Base-by-base conservation (phyloP, 1,284 basidiomycete genomes). In the Xerocomus amazonicus region DNA sequence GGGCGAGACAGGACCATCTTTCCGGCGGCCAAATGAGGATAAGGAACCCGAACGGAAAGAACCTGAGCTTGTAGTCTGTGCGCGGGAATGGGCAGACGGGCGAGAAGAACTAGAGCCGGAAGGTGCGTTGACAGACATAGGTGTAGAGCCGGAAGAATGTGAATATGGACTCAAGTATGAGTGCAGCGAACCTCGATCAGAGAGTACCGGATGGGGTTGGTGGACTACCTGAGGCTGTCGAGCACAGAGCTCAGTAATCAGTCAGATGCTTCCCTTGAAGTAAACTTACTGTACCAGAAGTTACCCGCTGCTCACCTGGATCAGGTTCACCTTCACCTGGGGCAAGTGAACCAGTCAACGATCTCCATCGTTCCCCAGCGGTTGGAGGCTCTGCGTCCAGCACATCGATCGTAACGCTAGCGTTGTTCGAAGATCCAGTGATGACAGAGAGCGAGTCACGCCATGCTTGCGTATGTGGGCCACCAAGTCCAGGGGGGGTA, bases 321-420 rank as follows among this genome's bases (percentile, higher is more conserved):
- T 58, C 47, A 14, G 61, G 59, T 34, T 48, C 63, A 31, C 32
- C 35, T 4, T 52, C 56, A 34, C 62, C 60, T 16, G 66, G 16
- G 9, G 51, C 54, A 27, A 63, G 61, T 36, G 59, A 55, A 38
- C 62, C 65, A n/a, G 81, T 69, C 54, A 86, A 66, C 10, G 69
- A 69, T 50, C 77, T 71, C 84, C 84, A 87, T 4, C 73, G 67
- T 47, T 76, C 76, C 14, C 73, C 71, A 28, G 84, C 78, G 47
- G 59, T 59, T 2, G 84, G 84, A 6, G 84, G 84, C 26, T 73
- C 80, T 31, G 84, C 81, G 51, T 87, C 84, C 10, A 84, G 66
- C 6, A 84, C 60, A 58, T 86, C 82, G 19, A 81, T 74, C 4
- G 72, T 66, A 47, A 80, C 69, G 0, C 67, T 71, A 17, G 68